Evolutionary conservation across 2,329 filamentous ascomycete species (phyloP), one percentile per base, ranked within the genome.

Genomic region (Phyllosticta capitalensis): DNA sequence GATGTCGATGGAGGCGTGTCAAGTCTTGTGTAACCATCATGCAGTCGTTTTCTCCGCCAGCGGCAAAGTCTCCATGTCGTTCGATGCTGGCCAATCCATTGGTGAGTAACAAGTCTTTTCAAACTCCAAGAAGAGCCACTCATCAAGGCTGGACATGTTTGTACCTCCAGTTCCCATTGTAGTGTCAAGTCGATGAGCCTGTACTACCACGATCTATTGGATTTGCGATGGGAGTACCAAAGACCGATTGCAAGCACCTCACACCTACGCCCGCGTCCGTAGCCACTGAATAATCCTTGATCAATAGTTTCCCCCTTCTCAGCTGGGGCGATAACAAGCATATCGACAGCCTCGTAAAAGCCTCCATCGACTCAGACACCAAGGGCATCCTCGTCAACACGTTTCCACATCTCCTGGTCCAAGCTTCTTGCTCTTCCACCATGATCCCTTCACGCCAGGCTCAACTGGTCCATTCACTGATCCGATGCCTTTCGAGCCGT

Each of bases 1-100:
- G 53, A 49, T 56, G 54, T 33, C 24, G 54, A 56, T 45, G 48
- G 28, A 33, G 21, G 21, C 56, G 58, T 60, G 49, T 56, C 58
- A 60, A 56, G 54, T 56, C 21, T 56, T 45, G 58, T 60, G 58
- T 60, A 60, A 60, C 58, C 38, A 17, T 60, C 54, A 60, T 60
- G 58, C 58, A 60, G 53, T 53, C 54, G 52, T 53, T 52, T 55
- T 9, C 21, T 50, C 55, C n/a, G 19, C 50, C 54, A 60, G 58
- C 58, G 58, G 58, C 58, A 60, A 60, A 49, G 56, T 50, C 38
- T 45, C 33, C n/a, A n/a, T 45, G 45, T 28, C 52, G 38, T 55
- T 59, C 52, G 52, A 45, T n/a, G 38, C 5, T 48, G 26, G 53
- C 58, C 58, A 59, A 59, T 59, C 50, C 58, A 24, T 52, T 22